phyloP scores from a whole-genome alignment of 352 stramenopile species.

The Plasmopara viticola region DNA sequence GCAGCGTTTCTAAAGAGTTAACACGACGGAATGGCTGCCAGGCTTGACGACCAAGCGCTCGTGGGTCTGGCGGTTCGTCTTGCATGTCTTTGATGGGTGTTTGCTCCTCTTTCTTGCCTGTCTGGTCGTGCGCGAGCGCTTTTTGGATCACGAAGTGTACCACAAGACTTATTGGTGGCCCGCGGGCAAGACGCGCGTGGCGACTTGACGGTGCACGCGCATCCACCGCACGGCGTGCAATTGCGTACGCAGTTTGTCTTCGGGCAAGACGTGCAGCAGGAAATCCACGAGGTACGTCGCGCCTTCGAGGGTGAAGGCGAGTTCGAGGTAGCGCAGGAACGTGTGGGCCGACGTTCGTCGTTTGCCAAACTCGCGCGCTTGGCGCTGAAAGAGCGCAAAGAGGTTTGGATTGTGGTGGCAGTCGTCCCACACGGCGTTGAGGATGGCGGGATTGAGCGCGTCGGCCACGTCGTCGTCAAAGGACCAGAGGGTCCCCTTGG shows the following conservation, averaged over 20 bases:
- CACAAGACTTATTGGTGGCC: no score
- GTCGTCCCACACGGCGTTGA: slow-evolving; percentile 81
- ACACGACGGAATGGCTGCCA: background rate
- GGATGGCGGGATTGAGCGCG: slow-evolving; percentile 60
- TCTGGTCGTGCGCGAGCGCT: no score
- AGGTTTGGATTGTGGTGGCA: slow-evolving; percentile 79
- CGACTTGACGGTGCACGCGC: slow-evolving; percentile 52
- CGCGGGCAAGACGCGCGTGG: slow-evolving; percentile 42
- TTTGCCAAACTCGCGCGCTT: slow-evolving; percentile 74
- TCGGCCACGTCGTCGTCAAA: slow-evolving; percentile 67
- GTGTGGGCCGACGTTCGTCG: slow-evolving; percentile 38
- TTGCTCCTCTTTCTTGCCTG: no score
- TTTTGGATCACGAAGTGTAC: no score
- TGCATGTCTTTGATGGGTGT: no score
- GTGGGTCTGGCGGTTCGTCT: no score
- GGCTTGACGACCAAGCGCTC: no score
- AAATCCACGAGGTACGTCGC: slow-evolving; percentile 78
- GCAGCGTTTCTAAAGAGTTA: slow-evolving; percentile 52
- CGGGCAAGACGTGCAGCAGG: slow-evolving; percentile 69
- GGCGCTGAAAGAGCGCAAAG: slow-evolving; percentile 77
- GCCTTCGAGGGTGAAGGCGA: slow-evolving; percentile 70
- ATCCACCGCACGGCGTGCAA: slow-evolving; percentile 60
- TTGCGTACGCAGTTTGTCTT: slow-evolving; percentile 55
- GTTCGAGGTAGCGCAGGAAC: slow-evolving; percentile 77
- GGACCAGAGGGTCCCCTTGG: slow-evolving; percentile 10